phyloP scores from a whole-genome alignment of 78 protist genomes.

The Dictyostelium capitatum region DNA sequence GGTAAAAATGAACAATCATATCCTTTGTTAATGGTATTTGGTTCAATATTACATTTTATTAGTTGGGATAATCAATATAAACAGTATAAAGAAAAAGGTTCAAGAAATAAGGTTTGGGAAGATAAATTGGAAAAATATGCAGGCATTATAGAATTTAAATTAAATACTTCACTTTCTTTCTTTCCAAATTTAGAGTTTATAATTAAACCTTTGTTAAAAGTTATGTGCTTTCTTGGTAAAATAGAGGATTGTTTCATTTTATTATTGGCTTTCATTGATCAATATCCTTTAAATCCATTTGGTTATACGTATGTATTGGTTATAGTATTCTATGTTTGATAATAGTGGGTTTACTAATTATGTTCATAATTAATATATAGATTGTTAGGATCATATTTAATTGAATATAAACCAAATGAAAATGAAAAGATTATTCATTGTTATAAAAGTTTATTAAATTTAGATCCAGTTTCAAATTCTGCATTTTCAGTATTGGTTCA shows the following conservation, averaged over 20 bases:
- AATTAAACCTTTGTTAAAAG: conserved; percentile 9
- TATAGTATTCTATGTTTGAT: neutral
- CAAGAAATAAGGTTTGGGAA: neutral
- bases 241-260: neutral
- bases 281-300: conserved; percentile 28
- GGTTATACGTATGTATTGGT: conserved; percentile 10
- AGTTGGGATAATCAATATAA: conserved; percentile 15
- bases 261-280: neutral
- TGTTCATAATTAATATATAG: neutral
- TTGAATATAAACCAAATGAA: conserved; percentile 18
- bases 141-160: neutral
- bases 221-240: neutral
- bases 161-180: neutral
- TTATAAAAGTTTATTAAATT: conserved; percentile 8
- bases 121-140: conserved; percentile 2
- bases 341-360: neutral
- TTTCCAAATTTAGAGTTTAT: conserved; percentile 35
- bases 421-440: neutral
- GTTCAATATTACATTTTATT: conserved; percentile 3
- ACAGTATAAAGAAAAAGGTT: neutral
- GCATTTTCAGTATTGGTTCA: conserved; percentile 15
- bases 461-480: conserved; percentile 23
- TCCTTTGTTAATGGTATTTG: conserved; percentile 43
- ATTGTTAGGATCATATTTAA: conserved; percentile 44
- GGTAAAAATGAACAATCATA: conserved; percentile 6